Conservation (phyloP, 352 stramenopile species). For the Phytophthora fragariaefolia region DNA sequence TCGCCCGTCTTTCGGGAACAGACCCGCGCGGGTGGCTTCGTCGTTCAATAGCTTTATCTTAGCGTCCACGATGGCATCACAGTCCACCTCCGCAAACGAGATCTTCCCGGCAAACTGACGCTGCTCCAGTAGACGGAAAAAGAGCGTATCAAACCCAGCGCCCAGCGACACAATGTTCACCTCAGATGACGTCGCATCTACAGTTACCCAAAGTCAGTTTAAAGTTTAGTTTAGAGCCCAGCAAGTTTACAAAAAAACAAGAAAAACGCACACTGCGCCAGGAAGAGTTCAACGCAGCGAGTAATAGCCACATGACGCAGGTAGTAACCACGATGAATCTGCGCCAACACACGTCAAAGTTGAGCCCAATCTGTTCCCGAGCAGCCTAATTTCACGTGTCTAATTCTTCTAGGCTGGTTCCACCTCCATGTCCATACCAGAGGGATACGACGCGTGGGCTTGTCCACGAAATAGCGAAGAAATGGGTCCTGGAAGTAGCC, state of each 20-base stretch:
- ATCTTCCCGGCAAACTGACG: slow-evolving; percentile 30
- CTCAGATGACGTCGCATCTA: slow-evolving; percentile 25
- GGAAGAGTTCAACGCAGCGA: slow-evolving; percentile 62
- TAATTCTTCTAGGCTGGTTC: not conserved
- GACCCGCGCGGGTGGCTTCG: slow-evolving; percentile 16
- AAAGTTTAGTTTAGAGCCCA: too few relatives aligned
- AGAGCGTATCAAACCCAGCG: slow-evolving; percentile 78
- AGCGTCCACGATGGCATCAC: slow-evolving; percentile 51
- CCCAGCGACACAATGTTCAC: slow-evolving; percentile 77
- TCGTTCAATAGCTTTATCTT: slow-evolving; percentile 57
- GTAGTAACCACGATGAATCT: slow-evolving; percentile 87
- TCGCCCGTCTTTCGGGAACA: slow-evolving; percentile 38
- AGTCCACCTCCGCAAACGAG: slow-evolving; percentile 69
- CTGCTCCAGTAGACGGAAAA: slow-evolving; percentile 63
- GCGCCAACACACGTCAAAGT: slow-evolving; percentile 2
- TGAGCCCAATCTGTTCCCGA: not conserved
- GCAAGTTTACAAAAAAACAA: not conserved
- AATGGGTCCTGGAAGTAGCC: slow-evolving; percentile 73
- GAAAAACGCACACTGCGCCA: slow-evolving; percentile 36
- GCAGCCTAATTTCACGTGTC: not conserved
- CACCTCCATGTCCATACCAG: slow-evolving; percentile 40
- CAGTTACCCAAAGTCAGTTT: slow-evolving; percentile 12
- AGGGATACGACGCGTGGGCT: slow-evolving; percentile 69
- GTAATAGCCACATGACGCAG: slow-evolving; percentile 65
- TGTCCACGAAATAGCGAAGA: slow-evolving; percentile 62